Percentiles rank a stretch among this genome's conserved stretches.
Evolutionary conservation across 345 rosid species (phyloP).

Genomic region (Eucalyptus curtisii): DNA sequence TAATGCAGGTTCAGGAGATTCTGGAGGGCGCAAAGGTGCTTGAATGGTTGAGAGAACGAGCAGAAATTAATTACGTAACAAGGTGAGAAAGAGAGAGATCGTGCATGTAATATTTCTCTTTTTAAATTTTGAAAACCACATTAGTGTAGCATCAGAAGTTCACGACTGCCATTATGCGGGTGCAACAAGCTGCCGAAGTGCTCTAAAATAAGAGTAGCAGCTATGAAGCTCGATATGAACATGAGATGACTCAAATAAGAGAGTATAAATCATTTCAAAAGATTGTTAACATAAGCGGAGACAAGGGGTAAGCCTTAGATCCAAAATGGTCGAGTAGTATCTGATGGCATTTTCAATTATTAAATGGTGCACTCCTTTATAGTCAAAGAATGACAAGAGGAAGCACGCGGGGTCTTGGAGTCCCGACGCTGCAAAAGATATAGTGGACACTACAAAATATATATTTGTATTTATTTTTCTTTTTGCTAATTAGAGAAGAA

Average conservation of each 20-base stretch:
- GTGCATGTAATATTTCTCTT: background rate
- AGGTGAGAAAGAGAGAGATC: conserved; percentile 11
- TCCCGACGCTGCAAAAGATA: background rate
- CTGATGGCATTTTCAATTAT: background rate
- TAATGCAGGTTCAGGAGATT: conserved; percentile 69
- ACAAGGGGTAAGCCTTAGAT: background rate
- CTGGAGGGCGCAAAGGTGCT: conserved; percentile 95
- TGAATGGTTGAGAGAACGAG: conserved; percentile 80
- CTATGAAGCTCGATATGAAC: background rate
- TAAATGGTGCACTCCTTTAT: background rate
- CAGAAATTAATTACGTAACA: conserved; percentile 55
- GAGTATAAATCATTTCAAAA: background rate
- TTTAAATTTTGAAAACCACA: background rate
- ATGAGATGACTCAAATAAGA: background rate
- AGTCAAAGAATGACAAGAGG: background rate
- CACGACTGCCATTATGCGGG: background rate
- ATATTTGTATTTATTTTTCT: background rate
- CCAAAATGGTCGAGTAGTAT: background rate
- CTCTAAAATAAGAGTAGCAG: background rate
- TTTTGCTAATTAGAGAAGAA: background rate
- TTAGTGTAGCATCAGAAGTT: background rate
- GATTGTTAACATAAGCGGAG: background rate
- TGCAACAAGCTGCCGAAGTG: background rate
- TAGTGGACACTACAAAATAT: background rate
- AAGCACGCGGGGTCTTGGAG: background rate